phyloP scores from a whole-genome alignment of 2,329 filamentous ascomycete species.

The Penicillium sp. region DNA sequence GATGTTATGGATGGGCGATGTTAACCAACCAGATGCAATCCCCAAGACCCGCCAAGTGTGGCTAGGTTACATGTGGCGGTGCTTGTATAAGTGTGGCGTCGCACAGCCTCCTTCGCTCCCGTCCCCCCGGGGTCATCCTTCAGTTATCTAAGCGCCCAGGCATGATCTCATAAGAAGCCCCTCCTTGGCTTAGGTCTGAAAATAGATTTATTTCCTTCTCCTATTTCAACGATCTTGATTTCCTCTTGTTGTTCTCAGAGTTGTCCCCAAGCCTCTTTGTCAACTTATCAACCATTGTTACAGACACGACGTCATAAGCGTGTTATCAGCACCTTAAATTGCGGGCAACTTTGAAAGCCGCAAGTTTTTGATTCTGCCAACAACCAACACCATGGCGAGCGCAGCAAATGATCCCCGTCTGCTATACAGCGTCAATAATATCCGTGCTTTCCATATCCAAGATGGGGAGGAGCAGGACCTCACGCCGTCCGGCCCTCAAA shows the following conservation, averaged over 20 bases:
- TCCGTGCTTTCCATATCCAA: constrained; percentile 86
- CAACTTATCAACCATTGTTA: background rate
- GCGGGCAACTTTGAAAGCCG: constrained; percentile 1
- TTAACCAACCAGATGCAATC: background rate
- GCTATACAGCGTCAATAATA: constrained; percentile 65
- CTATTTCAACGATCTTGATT: background rate
- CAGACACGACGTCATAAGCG: constrained; percentile 23
- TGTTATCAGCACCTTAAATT: constrained; percentile 16
- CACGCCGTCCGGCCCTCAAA: constrained; percentile 83
- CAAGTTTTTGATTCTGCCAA: background rate
- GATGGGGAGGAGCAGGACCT: constrained; percentile 81
- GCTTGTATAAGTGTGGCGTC: constrained; percentile 27
- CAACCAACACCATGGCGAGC: constrained; percentile 25
- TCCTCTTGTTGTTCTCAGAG: background rate
- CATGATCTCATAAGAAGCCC: constrained; percentile 18
- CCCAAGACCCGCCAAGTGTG: constrained; percentile 6
- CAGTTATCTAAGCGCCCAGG: constrained; percentile 28
- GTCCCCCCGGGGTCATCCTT: background rate
- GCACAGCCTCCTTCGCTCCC: constrained; percentile 6
- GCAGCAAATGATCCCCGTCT: constrained; percentile 39
- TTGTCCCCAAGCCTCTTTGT: background rate
- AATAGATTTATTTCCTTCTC: constrained; percentile 3
- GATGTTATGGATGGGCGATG: background rate
- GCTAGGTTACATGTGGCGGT: constrained; percentile 26
- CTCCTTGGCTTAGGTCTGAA: constrained; percentile 10